Evolutionary conservation across 768 basidiomycete genomes (phyloP).

Genomic region (Roridomyces roridus): DNA sequence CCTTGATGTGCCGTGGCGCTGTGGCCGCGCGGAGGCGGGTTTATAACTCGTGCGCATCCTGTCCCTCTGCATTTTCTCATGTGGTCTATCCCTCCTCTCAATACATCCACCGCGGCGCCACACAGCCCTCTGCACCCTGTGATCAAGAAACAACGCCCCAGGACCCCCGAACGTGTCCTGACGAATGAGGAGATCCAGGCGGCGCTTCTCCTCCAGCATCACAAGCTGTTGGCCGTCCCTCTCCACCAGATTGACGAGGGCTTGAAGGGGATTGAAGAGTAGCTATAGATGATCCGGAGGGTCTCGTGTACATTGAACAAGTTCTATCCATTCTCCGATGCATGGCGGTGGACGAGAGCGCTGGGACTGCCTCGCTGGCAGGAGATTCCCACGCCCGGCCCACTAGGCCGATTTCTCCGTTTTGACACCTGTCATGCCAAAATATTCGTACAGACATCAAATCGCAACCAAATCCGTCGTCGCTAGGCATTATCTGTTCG

Average conservation of each 20-base stretch:
- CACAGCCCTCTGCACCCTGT: constrained; percentile 10
- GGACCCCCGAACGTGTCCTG: no score
- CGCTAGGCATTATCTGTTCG: no score
- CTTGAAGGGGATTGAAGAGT: background rate
- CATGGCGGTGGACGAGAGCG: background rate
- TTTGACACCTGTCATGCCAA: background rate
- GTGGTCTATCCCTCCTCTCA: no score
- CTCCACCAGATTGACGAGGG: background rate
- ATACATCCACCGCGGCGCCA: no score
- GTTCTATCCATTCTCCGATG: no score
- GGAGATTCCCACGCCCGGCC: no score
- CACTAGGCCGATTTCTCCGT: background rate
- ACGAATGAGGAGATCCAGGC: constrained; percentile 12
- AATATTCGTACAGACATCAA: background rate
- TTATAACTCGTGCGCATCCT: no score
- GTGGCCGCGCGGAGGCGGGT: no score
- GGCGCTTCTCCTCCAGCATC: background rate
- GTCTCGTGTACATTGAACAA: no score
- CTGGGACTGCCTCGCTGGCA: background rate
- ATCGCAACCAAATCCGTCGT: background rate
- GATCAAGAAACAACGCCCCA: no score
- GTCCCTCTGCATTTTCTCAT: no score
- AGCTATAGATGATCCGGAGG: background rate
- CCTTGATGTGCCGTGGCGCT: background rate
- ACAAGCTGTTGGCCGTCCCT: background rate